Base-by-base conservation (phyloP, 139 green algal genomes). In the Volvox reticuliferus region DNA sequence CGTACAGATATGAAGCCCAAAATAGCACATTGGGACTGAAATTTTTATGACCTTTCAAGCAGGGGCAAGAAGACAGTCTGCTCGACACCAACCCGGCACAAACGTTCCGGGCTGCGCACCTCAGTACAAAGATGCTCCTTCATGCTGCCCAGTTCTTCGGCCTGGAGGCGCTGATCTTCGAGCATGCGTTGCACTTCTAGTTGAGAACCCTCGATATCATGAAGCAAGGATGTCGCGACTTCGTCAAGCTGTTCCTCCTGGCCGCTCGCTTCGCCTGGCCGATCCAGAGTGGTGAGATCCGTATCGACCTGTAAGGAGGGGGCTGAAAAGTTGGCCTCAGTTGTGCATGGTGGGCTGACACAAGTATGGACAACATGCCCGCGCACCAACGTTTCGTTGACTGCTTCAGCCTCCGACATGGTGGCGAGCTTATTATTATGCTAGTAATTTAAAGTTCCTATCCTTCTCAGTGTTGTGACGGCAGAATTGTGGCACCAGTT, bases 101-200 rank as follows among this genome's bases (percentile, higher is more conserved):
- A 55, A 55, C 44, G 44, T 55, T 55, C 44, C 44, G 44, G 44
- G 5, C 5, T 55, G 12, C 84, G 5, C 44, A 94, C 92, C 89
- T 94, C 92, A 32, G 67, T 20, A 14, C 75, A 67, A 18, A 94
- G 73, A 62, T 93, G 79, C 28, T 92, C 89, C 35, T 91, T 92
- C 76, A 94, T 85, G 20, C 86, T 87, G 3, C 89, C 89, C 13
- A 94, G 80, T 82, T 94, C 89, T 9, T 68, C 16, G 0, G 81
- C 81, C n/a, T 93, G 86, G 22, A 65, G 65, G 63, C 67, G 85
- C 12, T 94, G 92, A 22, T 50, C 16, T 26, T 36, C 73, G 28
- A 94, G 62, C 89, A 94, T 93, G 21, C 89, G 89, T 68, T 92
- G 73, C 24, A 94, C 92, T 76, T 94, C 89, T 1, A 35, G 61